These are phyloP conservation scores for Kodamaea neixiangensis DNA, from an alignment of 805 yeast species.

Conservation along the genomic window DNA sequence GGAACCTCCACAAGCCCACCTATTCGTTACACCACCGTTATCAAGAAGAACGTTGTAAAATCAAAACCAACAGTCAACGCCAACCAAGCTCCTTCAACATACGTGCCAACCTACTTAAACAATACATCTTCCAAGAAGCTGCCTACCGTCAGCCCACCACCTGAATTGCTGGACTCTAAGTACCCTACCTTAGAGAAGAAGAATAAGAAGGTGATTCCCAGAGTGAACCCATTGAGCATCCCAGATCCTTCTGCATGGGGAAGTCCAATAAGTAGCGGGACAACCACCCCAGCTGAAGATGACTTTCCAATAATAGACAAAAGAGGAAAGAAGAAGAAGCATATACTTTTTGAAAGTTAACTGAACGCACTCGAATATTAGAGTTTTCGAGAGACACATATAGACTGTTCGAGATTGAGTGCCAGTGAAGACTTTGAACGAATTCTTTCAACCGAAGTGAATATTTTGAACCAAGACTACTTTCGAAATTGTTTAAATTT, in stretches of 20 bases:
- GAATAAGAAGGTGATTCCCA: slow-evolving; percentile 46
- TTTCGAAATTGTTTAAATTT: no score
- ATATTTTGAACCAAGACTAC: no score
- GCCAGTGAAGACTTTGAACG: no score
- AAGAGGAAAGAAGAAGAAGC: slow-evolving; percentile 17
- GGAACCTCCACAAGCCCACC: slow-evolving; percentile 25
- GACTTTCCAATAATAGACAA: slow-evolving; percentile 12
- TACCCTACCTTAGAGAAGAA: slow-evolving; percentile 55
- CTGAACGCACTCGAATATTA: no score
- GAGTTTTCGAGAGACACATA: no score
- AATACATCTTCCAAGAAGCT: slow-evolving; percentile 11
- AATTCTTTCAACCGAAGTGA: no score
- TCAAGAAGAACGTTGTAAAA: slow-evolving; percentile 18
- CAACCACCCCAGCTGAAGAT: slow-evolving; percentile 3
- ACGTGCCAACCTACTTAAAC: slow-evolving; percentile 36
- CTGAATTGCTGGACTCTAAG: slow-evolving; percentile 24
- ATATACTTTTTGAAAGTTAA: slow-evolving; percentile 7
- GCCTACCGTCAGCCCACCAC: slow-evolving; percentile 12
- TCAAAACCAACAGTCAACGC: slow-evolving; percentile 17
- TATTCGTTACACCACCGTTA: slow-evolving; percentile 37
- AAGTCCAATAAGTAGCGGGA: neutral
- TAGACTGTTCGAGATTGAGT: no score
- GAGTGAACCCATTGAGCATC: slow-evolving; percentile 52
- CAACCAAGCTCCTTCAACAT: slow-evolving; percentile 22
- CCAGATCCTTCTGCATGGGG: slow-evolving; percentile 32